Evolutionary conservation across 1,284 basidiomycete species (phyloP), one percentile per base, ranked within the genome.

Genomic region (Porphyrellus sp.): DNA sequence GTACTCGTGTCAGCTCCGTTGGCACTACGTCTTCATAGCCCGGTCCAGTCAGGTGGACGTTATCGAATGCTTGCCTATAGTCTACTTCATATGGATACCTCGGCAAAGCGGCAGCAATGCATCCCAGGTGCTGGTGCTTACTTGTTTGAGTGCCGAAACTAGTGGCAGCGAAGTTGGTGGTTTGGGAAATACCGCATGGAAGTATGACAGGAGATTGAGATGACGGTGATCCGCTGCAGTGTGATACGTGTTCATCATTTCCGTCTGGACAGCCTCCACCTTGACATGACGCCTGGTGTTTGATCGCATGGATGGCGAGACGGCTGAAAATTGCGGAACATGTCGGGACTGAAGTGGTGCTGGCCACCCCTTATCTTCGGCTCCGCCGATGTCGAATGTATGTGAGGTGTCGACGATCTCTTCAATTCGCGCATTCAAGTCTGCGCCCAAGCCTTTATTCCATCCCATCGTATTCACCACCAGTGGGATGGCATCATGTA

Each of bases 381-480:
- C 13, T 4, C 56, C 58, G 15, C 56, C 55, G 2, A 70, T 52
- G 12, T 63, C 53, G 24, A 69, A 69, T 4, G 61, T 51, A 50
- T 75, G 70, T 4, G 64, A 89, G 0, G 93, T 85, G 43, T 80
- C 74, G 1, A 86, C 71, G 16, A 86, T 70, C 2, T 77, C 77
- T 64, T 93, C 85, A 42, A 98, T 84, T 56, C 80, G 80, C 3
- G 69, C 68, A 11, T 85, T 79, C 4, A 99, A 72, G 60, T 97
- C 91, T 18, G 85, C 86, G 2, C 96, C 96, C 2, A 98, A 81
- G 2, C 96, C 96, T 69, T 96, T 98, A 15, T 83, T 82, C 96
- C 96, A 99, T 2, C 96, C 96, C 82, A 96, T 95, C 0, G 92
- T 98, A 69, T 99, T 99, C 51, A 98, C 82, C 9, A 98, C 80